Evolutionary conservation across 202 grass and related monocot genomes (phyloP).

Genomic region (Elaeis oleifera): DNA sequence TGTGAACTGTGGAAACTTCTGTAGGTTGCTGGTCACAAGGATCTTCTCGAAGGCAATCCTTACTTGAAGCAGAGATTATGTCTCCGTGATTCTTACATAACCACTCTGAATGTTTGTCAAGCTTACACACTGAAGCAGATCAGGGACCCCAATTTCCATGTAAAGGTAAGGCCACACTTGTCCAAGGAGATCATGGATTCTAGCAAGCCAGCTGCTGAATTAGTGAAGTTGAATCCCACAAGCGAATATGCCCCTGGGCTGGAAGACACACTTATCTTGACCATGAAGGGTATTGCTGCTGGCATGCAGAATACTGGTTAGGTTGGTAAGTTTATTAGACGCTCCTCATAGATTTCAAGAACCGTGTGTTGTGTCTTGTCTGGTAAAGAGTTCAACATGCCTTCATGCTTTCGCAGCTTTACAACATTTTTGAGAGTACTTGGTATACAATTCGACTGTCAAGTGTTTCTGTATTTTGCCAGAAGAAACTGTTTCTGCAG

Average conservation of each 20-base stretch:
- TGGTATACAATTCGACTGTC: too few species aligned
- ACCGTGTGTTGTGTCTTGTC: too few species aligned
- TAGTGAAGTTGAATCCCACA: conserved; percentile 61
- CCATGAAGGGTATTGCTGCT: conserved; percentile 98
- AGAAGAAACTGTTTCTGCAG: too few species aligned
- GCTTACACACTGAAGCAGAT: conserved; percentile 87
- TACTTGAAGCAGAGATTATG: conserved; percentile 87
- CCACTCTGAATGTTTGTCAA: conserved; percentile 92
- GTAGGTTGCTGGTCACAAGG: conserved; percentile 87
- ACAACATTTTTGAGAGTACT: too few species aligned
- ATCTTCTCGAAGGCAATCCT: conserved; percentile 87
- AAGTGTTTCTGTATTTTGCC: too few species aligned
- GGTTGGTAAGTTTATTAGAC: not conserved
- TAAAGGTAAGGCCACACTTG: conserved; percentile 31
- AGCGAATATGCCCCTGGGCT: conserved; percentile 84
- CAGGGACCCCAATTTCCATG: conserved; percentile 64
- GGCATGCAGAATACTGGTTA: conserved; percentile 98
- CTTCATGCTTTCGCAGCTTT: too few species aligned
- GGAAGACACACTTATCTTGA: conserved; percentile 97
- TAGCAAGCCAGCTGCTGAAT: conserved; percentile 32
- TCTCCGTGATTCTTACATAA: conserved; percentile 92
- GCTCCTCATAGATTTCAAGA: too few species aligned
- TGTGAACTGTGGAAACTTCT: not conserved
- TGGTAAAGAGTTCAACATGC: too few species aligned
- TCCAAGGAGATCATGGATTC: conserved; percentile 49